A percentile compares a stretch with the other conserved stretches of the same genome.
These are phyloP conservation scores for Pleurotus djamor DNA, from an alignment of 768 basidiomycete genomes.

Conservation along the genomic window DNA sequence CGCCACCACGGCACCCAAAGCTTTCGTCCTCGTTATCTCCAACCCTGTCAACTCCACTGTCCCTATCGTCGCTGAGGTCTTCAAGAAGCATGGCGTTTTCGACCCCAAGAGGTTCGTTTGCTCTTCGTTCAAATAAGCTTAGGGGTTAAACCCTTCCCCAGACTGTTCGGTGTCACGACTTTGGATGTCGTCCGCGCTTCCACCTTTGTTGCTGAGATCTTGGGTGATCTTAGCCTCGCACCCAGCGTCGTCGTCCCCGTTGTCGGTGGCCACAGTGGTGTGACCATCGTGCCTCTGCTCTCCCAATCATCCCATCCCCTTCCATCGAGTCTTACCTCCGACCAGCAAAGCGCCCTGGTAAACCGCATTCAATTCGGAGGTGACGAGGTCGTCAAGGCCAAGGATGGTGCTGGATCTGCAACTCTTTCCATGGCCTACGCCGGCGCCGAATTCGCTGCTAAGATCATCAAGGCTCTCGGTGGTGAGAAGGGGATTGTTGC, in stretches of 20 bases:
- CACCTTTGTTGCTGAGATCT: slow-evolving; percentile 85
- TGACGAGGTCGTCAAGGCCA: slow-evolving; percentile 98
- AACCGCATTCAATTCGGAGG: slow-evolving; percentile 94
- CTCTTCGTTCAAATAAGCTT: background rate
- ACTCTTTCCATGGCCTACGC: slow-evolving; percentile 98
- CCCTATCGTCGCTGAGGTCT: slow-evolving; percentile 92
- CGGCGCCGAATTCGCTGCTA: slow-evolving; percentile 84
- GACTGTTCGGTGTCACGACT: slow-evolving; percentile 97
- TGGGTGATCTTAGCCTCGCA: slow-evolving; percentile 62
- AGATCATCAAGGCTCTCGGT: slow-evolving; percentile 79
- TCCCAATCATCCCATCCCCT: slow-evolving; percentile 85
- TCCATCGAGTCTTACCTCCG: slow-evolving; percentile 49
- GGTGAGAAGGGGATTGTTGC: slow-evolving; percentile 87
- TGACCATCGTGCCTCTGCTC: slow-evolving; percentile 92
- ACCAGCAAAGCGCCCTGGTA: slow-evolving; percentile 57
- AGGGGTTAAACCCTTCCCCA: slow-evolving; percentile 22
- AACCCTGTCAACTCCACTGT: slow-evolving; percentile 99
- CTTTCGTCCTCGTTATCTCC: slow-evolving; percentile 93
- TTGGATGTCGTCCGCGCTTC: slow-evolving; percentile 98
- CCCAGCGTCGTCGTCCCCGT: slow-evolving; percentile 78
- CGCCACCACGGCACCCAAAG: slow-evolving; percentile 81
- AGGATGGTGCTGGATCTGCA: slow-evolving; percentile 91
- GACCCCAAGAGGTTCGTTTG: slow-evolving; percentile 78
- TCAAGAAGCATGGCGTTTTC: slow-evolving; percentile 90
- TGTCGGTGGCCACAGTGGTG: slow-evolving; percentile 92